A percentile compares a stretch with the other conserved stretches of the same genome.
These are phyloP conservation scores for Aspergillus persii DNA, from an alignment of 2,329 filamentous ascomycete genomes.

Conservation along the genomic window DNA sequence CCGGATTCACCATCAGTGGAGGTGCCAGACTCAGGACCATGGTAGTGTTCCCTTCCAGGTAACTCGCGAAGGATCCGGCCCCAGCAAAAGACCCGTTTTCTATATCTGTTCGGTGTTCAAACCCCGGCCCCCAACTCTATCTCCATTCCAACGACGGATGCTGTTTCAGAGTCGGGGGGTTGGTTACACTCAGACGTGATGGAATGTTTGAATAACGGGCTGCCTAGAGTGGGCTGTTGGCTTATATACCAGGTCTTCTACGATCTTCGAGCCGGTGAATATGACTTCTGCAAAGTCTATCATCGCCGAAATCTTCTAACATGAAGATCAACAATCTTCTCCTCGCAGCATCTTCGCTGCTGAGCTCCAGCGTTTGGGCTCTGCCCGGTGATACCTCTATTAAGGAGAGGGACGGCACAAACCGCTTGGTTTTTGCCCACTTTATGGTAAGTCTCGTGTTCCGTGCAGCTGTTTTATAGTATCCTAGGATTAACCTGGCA, in stretches of 20 bases:
- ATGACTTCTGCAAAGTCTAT: neutral
- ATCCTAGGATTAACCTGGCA: neutral
- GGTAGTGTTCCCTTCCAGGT: neutral
- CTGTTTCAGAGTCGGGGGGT: neutral
- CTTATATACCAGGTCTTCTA: neutral
- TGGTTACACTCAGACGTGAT: neutral
- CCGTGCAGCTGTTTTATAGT: neutral
- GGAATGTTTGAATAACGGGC: too few species aligned
- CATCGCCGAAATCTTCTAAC: neutral
- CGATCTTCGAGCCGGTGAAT: neutral
- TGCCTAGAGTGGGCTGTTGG: neutral
- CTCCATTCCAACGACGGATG: neutral
- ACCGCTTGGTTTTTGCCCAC: slow-evolving; percentile 11
- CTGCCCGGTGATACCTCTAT: neutral
- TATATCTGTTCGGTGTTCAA: neutral
- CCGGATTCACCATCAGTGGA: neutral
- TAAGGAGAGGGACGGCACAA: neutral
- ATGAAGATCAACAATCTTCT: neutral
- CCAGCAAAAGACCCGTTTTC: neutral
- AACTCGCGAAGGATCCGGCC: neutral
- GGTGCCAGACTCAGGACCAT: neutral
- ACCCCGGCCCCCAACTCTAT: neutral
- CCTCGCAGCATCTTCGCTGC: neutral
- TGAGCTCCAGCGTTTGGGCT: slow-evolving; percentile 3
- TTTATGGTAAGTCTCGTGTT: slow-evolving; percentile 4